Evolutionary conservation across 495 filamentous ascomycete species (phyloP).

Genomic region (Lophiotrema nucula): DNA sequence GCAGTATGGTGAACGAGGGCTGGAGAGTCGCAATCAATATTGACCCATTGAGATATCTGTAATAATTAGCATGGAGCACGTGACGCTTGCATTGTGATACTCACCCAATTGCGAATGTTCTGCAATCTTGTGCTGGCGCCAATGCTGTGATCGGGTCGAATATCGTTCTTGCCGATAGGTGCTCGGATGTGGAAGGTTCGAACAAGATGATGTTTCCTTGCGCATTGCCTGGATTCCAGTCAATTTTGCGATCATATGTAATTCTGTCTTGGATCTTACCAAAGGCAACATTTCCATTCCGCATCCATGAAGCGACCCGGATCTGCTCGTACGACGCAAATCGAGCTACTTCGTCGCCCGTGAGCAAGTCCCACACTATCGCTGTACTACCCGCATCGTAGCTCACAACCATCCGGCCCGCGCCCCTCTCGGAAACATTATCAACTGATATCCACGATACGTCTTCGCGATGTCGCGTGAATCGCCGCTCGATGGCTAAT

Average conservation of each 20-base stretch:
- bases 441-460: constrained; percentile 83
- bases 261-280: constrained; percentile 55
- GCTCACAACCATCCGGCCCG: constrained; percentile 83
- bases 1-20: constrained; percentile 90
- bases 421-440: constrained; percentile 84
- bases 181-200: constrained; percentile 88
- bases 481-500: constrained; percentile 81
- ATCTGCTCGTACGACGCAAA: constrained; percentile 89
- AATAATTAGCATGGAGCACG: too few relatives aligned
- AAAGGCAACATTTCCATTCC: constrained; percentile 95
- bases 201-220: constrained; percentile 95
- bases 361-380: constrained; percentile 95
- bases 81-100: too few relatives aligned
- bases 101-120: constrained; percentile 95
- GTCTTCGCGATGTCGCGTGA: constrained; percentile 79
- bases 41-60: constrained; percentile 90
- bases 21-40: constrained; percentile 86
- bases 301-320: constrained; percentile 88
- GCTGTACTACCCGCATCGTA: constrained; percentile 89
- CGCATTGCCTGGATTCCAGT: constrained; percentile 62
- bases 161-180: constrained; percentile 88
- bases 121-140: constrained; percentile 87
- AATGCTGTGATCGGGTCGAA: constrained; percentile 91
- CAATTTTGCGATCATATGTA: neutral
- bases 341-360: constrained; percentile 82